Evolutionary conservation across 1,284 basidiomycete genomes (phyloP), one percentile per base, ranked within the genome.

Genomic region (Rugosomyces carneus): DNA sequence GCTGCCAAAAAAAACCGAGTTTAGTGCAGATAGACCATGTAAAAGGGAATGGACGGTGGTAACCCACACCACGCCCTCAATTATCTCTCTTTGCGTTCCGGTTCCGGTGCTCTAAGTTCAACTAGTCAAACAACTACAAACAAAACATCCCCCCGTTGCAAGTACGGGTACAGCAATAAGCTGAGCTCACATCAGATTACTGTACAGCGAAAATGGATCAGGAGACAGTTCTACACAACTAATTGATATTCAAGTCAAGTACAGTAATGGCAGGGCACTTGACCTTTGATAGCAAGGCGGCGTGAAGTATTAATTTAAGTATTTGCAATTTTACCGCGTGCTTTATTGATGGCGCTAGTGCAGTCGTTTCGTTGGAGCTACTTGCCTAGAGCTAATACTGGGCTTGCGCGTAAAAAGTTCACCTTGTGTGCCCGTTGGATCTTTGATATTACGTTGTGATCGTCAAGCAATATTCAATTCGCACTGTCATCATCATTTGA

Each of bases 111-210:
- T 9, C 31, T 40, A n/a, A 10, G 29, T 51, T 54, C 46, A 54
- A 54, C 54, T 47, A 51, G 42, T 24, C 54, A 54, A 29, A 29
- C 13, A 29, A 29, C 9, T 10, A 10, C 27, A 36, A 56, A 56
- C 40, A 56, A 31, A 29, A 41, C 49, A 55, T 54, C 52, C 39
- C n/a, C 46, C 32, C 16, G 16, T 26, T 31, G 40, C 27, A 34
- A 34, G n/a, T n/a, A n/a, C n/a, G n/a, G n/a, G n/a, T n/a, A n/a
- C n/a, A n/a, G n/a, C n/a, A n/a, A n/a, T n/a, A n/a, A n/a, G n/a
- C n/a, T n/a, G n/a, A n/a, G n/a, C n/a, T n/a, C n/a, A n/a, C n/a
- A n/a, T n/a, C n/a, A n/a, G n/a, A n/a, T n/a, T n/a, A n/a, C 5
- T 26, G 10, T 26, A 10, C 24, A 26, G 24, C 24, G 24, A 26